Evolutionary conservation across 163 green algal species (phyloP).

Genomic region (Scenedesmus sp.): DNA sequence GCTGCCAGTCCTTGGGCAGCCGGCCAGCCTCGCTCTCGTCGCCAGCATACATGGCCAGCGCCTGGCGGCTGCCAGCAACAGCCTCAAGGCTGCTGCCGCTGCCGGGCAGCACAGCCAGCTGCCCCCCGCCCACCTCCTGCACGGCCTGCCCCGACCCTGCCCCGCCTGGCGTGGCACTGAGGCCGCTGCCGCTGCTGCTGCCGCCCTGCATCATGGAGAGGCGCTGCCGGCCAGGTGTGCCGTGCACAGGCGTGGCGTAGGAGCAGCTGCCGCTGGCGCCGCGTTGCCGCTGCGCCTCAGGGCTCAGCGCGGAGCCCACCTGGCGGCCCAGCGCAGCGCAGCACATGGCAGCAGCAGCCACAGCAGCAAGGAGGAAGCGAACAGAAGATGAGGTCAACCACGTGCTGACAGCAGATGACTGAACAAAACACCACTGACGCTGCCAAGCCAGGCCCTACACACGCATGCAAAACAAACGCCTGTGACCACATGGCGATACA

Average conservation of each 20-base stretch:
- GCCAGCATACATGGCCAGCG: constrained; percentile 50
- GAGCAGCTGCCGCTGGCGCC: constrained; percentile 45
- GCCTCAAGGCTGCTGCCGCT: constrained; percentile 31
- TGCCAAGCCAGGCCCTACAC: neutral
- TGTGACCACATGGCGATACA: neutral
- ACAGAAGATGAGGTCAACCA: no score
- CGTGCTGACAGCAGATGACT: neutral
- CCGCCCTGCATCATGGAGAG: neutral
- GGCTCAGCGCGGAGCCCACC: constrained; percentile 40
- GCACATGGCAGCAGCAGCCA: neutral
- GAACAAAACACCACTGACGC: neutral
- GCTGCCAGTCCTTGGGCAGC: constrained; percentile 49
- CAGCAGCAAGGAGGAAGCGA: neutral
- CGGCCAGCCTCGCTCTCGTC: constrained; percentile 1
- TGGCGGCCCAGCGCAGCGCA: neutral
- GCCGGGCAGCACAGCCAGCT: constrained; percentile 21
- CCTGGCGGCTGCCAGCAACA: constrained; percentile 30
- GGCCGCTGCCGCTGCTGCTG: neutral
- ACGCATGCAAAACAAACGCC: neutral
- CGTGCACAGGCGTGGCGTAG: constrained; percentile 20
- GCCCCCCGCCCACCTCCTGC: constrained; percentile 22
- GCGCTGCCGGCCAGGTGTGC: constrained; percentile 14
- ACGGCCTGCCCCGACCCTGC: neutral
- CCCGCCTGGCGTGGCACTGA: neutral
- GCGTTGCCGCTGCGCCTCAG: constrained; percentile 47